A percentile compares a stretch with the other conserved stretches of the same genome.
These are phyloP conservation scores for Musa beccarii DNA, from an alignment of 176 grass and related monocot genomes.

Conservation along the genomic window DNA sequence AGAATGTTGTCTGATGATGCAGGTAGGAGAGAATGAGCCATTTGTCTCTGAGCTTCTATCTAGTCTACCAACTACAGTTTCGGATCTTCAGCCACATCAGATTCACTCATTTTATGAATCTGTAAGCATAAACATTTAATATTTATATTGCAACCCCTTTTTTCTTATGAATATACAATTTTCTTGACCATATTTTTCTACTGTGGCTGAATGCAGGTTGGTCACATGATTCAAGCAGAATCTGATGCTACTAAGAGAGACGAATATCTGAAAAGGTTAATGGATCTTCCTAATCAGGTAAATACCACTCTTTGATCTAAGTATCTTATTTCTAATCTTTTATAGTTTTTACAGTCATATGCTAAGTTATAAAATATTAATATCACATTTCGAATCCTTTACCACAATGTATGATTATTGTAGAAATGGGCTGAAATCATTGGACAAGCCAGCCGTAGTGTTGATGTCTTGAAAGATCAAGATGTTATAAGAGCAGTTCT, in stretches of 20 bases:
- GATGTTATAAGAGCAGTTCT: conserved; percentile 98
- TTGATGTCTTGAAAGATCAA: conserved; percentile 94
- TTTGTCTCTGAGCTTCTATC: conserved; percentile 91
- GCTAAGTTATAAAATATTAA: too few relatives aligned
- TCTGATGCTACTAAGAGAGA: conserved; percentile 86
- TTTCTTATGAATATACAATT: too few relatives aligned
- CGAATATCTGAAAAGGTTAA: conserved; percentile 96
- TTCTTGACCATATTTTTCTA: too few relatives aligned
- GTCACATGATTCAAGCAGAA: conserved; percentile 99
- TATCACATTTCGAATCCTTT: too few relatives aligned
- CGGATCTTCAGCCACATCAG: conserved; percentile 93
- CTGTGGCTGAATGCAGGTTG: conserved; percentile 40
- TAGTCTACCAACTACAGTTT: conserved; percentile 70
- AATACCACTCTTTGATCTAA: background rate
- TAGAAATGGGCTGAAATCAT: conserved; percentile 99
- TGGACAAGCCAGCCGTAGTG: conserved; percentile 87
- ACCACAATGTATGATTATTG: background rate
- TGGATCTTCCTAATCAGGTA: conserved; percentile 99
- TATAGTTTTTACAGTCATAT: too few relatives aligned
- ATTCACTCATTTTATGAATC: conserved; percentile 99
- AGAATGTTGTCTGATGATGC: conserved; percentile 20
- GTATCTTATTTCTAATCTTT: too few relatives aligned
- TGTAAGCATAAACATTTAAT: conserved; percentile 26
- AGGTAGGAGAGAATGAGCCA: conserved; percentile 96
- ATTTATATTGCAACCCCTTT: too few relatives aligned